Evolutionary conservation across 2,329 filamentous ascomycete genomes (phyloP), one percentile per base, ranked within the genome.

Genomic region (Aspergillus eucalypticola): DNA sequence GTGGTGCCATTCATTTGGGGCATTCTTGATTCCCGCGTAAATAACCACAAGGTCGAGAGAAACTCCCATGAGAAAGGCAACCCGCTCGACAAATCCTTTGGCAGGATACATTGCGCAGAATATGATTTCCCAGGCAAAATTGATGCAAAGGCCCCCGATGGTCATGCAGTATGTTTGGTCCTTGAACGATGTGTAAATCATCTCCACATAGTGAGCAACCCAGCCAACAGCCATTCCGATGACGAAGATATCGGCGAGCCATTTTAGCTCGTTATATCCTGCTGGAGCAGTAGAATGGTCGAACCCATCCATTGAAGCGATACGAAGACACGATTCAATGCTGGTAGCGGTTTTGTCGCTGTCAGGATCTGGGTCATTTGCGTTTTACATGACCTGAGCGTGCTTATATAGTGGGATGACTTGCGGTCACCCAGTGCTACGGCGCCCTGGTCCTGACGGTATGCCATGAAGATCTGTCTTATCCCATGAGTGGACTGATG

Each of bases 91-190:
- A 15, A 35, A 2, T n/a, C 55, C 57, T 23, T 57, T 60, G 39
- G 64, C 60, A 3, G 62, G 63, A 56, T 67, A 66, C 10, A 67
- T 42, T 5, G 63, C 13, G n/a, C 39, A 41, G 27, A 65, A 67
- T 5, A 65, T 52, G 3, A 61, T n/a, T 19, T 68, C 65, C 65
- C 61, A 68, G 8, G 63, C 62, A 23, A 68, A 50, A 23, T 67
- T 66, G 49, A 56, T 57, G 51, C 63, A 63, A 8, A 66, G 50
- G 4, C 65, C 51, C 42, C 64, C 59, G 7, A 66, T 63, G 11
- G 61, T 56, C 60, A 67, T 58, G 29, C 59, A 56, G 39, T 66
- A 67, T 21, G 65, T 65, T 15, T 42, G 27, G 11, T 64, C 56
- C 46, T 56, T 59, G 23, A 64, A 58, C 5, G 64, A 67, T 8